These are phyloP conservation scores for Tolypocladium amazonense DNA, from an alignment of 2,329 filamentous ascomycete genomes.

Conservation along the genomic window DNA sequence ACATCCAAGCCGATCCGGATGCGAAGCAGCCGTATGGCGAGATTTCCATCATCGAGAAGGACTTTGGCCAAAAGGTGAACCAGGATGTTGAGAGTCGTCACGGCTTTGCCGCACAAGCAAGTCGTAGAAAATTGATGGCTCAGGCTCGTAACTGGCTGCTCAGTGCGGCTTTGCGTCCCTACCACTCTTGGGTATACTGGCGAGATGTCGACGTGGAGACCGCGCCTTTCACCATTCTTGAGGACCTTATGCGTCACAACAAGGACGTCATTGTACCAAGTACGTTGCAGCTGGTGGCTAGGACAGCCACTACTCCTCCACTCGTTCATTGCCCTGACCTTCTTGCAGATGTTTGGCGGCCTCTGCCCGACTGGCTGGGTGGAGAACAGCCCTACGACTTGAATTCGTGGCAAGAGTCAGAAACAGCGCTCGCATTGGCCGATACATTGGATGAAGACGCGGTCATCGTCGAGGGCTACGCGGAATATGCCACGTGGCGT, in stretches of 20 bases:
- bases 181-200: slow-evolving; percentile 99
- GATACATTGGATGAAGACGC: slow-evolving; percentile 96
- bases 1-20: slow-evolving; percentile 70
- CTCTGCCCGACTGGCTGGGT: slow-evolving; percentile 96
- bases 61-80: slow-evolving; percentile 95
- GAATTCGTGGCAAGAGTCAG: slow-evolving; percentile 99
- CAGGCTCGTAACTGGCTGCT: slow-evolving; percentile 95
- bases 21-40: slow-evolving; percentile 81
- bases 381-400: slow-evolving; percentile 97
- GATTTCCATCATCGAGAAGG: slow-evolving; percentile 96
- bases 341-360: slow-evolving; percentile 82
- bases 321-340: slow-evolving; percentile 11
- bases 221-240: slow-evolving; percentile 89
- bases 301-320: background rate
- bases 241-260: slow-evolving; percentile 97
- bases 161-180: slow-evolving; percentile 83
- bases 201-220: slow-evolving; percentile 97
- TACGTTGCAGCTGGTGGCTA: slow-evolving; percentile 37
- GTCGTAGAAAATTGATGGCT: slow-evolving; percentile 91
- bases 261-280: slow-evolving; percentile 98
- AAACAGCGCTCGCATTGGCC: slow-evolving; percentile 85
- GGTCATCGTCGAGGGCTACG: slow-evolving; percentile 97
- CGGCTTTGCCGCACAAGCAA: slow-evolving; percentile 92
- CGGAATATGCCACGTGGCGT: slow-evolving; percentile 96
- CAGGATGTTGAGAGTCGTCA: slow-evolving; percentile 97